Base-by-base conservation (phyloP, 2,329 filamentous ascomycete species). In the Leptographium procerum region DNA sequence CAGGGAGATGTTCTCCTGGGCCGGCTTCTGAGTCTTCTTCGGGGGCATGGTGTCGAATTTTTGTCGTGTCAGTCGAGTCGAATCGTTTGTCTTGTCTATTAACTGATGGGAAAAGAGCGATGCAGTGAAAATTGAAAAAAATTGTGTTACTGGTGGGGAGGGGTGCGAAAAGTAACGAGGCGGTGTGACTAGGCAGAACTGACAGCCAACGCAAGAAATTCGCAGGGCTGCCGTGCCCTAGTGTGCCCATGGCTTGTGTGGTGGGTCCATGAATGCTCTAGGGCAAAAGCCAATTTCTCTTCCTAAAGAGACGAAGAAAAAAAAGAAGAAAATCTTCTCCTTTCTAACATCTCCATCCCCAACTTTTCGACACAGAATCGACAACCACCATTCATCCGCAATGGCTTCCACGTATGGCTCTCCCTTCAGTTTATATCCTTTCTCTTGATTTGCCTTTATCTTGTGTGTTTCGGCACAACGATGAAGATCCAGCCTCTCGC, bases 1-100 rank as follows among this genome's bases (percentile, higher is more conserved):
- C 71, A 97, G 86, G 78, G 88, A 91, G 83, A 99, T 94, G 82
- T 99, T 99, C 87, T 97, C 94, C 82, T 92, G 86, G 70, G 84
- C 83, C 72, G 88, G 85, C 75, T 87, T 83, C 71, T 84, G 79
- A 77, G 86, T 86, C 83, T 92, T 91, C 86, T 95, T 95, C 77
- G 91, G 91, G 78, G 91, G 81, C 92, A 97, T 97, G 75, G 78
- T 89, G 82, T 76, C 70, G 43, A 71, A 71, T 65, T 70, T 68
- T 63, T 65, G 61, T 62, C 61, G 62, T 65, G 51, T 33, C 61
- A 64, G 64, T 66, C 52, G 58, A 14, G 9, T 52, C 9, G n/a
- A n/a, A 10, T 33, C 22, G 47, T 29, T 29, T 50, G 47, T 55
- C 53, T 36, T 29, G 22, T 55, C 50, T 33, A 31, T 52, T 52